Conservation (phyloP, 495 filamentous ascomycete species). For the Annulohypoxylon stygium region DNA sequence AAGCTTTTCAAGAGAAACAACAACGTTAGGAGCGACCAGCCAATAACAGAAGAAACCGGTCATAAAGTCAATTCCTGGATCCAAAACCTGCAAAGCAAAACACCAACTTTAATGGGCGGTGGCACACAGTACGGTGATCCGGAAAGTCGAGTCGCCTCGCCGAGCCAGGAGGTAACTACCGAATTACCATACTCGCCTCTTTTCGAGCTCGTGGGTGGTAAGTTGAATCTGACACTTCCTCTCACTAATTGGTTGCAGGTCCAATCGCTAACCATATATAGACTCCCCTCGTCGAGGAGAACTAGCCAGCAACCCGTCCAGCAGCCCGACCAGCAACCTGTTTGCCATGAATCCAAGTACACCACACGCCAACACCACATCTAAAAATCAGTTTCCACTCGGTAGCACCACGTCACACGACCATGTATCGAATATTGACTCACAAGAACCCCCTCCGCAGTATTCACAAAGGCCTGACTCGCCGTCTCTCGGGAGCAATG, state of each 20-base stretch:
- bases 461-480: conserved; percentile 49
- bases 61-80: conserved; percentile 63
- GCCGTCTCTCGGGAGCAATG: conserved; percentile 44
- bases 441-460: conserved; percentile 8
- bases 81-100: conserved; percentile 56
- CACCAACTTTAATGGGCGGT: conserved; percentile 63
- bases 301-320: conserved; percentile 14
- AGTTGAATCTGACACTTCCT: conserved; percentile 22
- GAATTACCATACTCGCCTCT: conserved; percentile 59
- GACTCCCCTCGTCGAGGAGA: too few relatives aligned
- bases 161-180: conserved; percentile 27
- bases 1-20: conserved; percentile 52
- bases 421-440: conserved; percentile 29
- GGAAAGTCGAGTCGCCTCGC: conserved; percentile 43
- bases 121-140: conserved; percentile 50
- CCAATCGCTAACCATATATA: too few relatives aligned
- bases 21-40: conserved; percentile 49
- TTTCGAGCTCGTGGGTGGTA: conserved; percentile 60
- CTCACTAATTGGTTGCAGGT: neutral
- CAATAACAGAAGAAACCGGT: conserved; percentile 60
- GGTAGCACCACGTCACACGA: conserved; percentile 25
- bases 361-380: conserved; percentile 18
- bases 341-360: conserved; percentile 38
- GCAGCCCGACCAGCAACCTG: conserved; percentile 48
- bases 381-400: conserved; percentile 32